Evolutionary conservation across 1,284 basidiomycete genomes (phyloP), one percentile per base, ranked within the genome.

Genomic region (Rhodotorula mucilaginosa): DNA sequence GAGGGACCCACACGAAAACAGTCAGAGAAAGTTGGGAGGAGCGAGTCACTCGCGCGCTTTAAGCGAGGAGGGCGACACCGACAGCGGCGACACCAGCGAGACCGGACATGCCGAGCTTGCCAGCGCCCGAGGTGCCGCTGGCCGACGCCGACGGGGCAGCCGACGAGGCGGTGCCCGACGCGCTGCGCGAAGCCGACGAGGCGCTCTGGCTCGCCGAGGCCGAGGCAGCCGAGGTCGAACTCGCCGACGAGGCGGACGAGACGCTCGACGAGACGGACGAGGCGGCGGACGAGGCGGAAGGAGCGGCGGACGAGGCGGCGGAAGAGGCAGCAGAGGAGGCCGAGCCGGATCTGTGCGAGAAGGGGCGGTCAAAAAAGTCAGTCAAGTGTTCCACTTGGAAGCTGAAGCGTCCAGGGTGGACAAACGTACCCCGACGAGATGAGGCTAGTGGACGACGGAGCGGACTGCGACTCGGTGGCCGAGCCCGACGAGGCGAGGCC

Each of bases 41-140:
- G 12, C 8, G 2, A 6, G n/a, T 12, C 13, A 58, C 39, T 6
- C 29, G n/a, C 3, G 13, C 21, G 51, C 47, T 58, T 58, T 54
- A 63, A 52, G 57, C 54, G n/a, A 57, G 48, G 57, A 64, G 39
- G 26, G 61, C 67, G 48, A 58, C 29, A 18, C 58, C 64, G 52
- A 54, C 61, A 16, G 61, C 67, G 26, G 60, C 67, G 61, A 63
- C 56, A n/a, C 63, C n/a, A 12, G 67, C 67, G 34, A 68, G 48
- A n/a, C 48, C 67, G 13, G 67, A 61, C 52, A 49, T 31, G 26
- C 6, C 54, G 46, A 47, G 19, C 61, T 58, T 39, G 31, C 23
- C 23, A 12, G n/a, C 58, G 6, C n/a, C 21, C 10, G 39, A 23
- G 12, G 34, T 12, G 12, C 16, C 7, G 21, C 49, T 19, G 18